These are phyloP conservation scores for Colletotrichum ledebouriae DNA, from an alignment of 2,329 filamentous ascomycete genomes.

Conservation along the genomic window DNA sequence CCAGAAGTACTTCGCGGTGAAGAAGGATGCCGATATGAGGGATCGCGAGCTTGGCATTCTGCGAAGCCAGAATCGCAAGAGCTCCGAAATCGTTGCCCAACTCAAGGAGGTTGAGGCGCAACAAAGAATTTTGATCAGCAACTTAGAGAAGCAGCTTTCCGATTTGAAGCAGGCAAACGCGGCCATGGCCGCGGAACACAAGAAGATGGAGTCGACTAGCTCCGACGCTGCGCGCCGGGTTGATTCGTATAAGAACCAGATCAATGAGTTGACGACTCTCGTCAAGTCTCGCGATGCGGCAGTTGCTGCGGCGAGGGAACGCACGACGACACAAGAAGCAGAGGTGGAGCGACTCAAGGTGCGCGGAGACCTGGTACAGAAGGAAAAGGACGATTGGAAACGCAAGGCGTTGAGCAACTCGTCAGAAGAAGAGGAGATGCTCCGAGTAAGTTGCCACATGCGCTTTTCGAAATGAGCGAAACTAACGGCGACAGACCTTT, in stretches of 20 bases:
- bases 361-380: constrained; percentile 81
- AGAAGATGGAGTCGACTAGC: constrained; percentile 78
- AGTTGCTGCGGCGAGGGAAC: constrained; percentile 64
- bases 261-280: constrained; percentile 80
- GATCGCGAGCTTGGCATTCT: constrained; percentile 84
- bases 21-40: constrained; percentile 91
- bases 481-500: constrained; percentile 53
- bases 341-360: constrained; percentile 86
- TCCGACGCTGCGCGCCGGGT: constrained; percentile 77
- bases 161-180: constrained; percentile 85
- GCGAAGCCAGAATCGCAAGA: constrained; percentile 87
- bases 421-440: constrained; percentile 85
- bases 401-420: constrained; percentile 84
- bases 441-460: constrained; percentile 76
- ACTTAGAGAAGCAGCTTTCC: constrained; percentile 90
- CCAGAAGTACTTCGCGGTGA: constrained; percentile 96
- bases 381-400: constrained; percentile 89
- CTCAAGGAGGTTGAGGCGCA: constrained; percentile 90
- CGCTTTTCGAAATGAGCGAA: neutral
- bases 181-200: constrained; percentile 78
- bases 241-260: constrained; percentile 81
- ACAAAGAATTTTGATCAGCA: constrained; percentile 80
- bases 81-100: constrained; percentile 91
- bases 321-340: constrained; percentile 73
- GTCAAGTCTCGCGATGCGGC: constrained; percentile 81